Percentiles rank a stretch among this genome's conserved stretches.
These are phyloP conservation scores for Rhynchospora breviuscula DNA, from an alignment of 176 grass and related monocot genomes.

Conservation along the genomic window DNA sequence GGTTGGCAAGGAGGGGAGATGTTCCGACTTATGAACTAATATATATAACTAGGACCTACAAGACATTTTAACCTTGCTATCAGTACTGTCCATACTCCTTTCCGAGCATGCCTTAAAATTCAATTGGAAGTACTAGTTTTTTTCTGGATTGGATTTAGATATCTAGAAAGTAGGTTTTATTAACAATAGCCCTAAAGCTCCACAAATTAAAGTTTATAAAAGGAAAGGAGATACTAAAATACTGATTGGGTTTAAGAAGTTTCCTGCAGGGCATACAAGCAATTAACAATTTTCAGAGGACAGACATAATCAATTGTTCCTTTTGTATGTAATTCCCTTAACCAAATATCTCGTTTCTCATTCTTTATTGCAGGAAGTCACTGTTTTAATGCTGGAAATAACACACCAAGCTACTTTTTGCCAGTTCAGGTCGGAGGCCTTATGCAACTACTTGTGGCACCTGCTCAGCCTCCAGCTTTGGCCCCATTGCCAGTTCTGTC, in stretches of 20 bases:
- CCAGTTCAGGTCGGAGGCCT: conserved; percentile 20
- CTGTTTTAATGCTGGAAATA: conserved; percentile 32
- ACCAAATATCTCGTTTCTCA: not conserved
- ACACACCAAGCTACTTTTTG: conserved; percentile 35
- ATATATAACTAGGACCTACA: not conserved
- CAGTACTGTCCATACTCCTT: not conserved
- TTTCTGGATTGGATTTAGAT: not conserved
- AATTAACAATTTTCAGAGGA: not conserved
- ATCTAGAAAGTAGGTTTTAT: not conserved
- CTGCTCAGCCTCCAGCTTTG: conserved; percentile 29
- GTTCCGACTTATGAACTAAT: not conserved
- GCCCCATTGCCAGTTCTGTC: conserved; percentile 35
- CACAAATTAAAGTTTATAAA: not conserved
- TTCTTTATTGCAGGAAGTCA: conserved; percentile 43
- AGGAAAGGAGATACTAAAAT: not conserved
- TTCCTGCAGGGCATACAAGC: not conserved
- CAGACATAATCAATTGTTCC: not conserved
- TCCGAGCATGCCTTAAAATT: not conserved
- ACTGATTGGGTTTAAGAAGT: not conserved
- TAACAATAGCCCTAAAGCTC: not conserved
- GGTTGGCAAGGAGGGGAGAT: not conserved
- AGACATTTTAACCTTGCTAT: not conserved
- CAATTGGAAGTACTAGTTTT: not conserved
- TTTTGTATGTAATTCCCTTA: not conserved
- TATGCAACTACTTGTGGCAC: not conserved